Conservation (phyloP, 164 flowering plant species). For the Nymphaea colorata region DNA sequence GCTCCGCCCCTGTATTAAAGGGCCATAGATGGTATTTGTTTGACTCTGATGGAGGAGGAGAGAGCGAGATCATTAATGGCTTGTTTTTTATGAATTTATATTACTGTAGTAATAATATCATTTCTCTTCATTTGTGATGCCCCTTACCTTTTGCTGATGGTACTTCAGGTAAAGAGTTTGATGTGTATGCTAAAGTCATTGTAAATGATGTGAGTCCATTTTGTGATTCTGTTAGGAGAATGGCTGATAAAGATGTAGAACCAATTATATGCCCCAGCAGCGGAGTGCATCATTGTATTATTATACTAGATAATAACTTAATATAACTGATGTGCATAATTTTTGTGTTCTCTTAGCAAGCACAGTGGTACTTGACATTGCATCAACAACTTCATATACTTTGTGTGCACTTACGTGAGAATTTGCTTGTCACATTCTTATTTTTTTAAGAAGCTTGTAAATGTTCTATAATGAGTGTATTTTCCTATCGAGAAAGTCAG, state of each 20-base stretch:
- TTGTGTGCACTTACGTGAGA: too few species aligned
- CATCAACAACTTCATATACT: too few species aligned
- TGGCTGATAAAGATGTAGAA: constrained; percentile 68
- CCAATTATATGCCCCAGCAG: constrained; percentile 91
- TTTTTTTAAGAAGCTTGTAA: neutral
- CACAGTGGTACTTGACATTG: too few species aligned
- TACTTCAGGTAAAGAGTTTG: constrained; percentile 81
- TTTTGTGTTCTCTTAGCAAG: too few species aligned
- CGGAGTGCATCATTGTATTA: constrained; percentile 63
- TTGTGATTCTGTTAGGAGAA: constrained; percentile 80
- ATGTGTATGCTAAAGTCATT: constrained; percentile 80
- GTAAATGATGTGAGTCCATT: constrained; percentile 98
- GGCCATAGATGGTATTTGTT: too few species aligned
- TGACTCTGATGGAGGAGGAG: too few species aligned
- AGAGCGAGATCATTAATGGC: too few species aligned
- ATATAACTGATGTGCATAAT: constrained; percentile 98
- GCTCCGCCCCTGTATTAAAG: too few species aligned
- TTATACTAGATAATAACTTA: constrained; percentile 96
- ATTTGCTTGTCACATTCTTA: neutral
- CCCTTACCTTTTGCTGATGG: constrained; percentile 4
- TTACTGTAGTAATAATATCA: too few species aligned
- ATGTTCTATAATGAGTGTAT: neutral
- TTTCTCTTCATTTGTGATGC: neutral
- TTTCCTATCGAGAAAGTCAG: too few species aligned
- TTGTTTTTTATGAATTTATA: too few species aligned